Conservation (phyloP, 2,329 filamentous ascomycete species). For the Colletotrichum tabaci region DNA sequence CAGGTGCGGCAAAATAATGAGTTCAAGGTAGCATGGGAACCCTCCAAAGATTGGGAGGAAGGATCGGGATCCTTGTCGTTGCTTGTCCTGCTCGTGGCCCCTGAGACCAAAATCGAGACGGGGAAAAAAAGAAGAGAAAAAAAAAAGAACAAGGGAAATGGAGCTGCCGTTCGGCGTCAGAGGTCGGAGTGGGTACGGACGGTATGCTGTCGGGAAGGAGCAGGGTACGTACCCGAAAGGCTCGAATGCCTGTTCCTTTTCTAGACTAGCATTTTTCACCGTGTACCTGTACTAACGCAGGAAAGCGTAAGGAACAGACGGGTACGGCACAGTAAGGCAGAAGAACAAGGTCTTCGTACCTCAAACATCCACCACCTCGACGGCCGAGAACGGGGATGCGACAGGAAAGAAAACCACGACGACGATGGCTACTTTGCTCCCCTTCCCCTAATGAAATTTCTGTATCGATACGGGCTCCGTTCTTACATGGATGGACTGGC, state of each 20-base stretch:
- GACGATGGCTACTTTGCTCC: not conserved
- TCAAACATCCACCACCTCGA: too few relatives aligned
- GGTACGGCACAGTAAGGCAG: conserved; percentile 10
- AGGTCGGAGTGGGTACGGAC: conserved; percentile 8
- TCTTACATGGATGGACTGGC: conserved; percentile 1
- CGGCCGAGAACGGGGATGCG: not conserved
- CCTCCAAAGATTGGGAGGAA: conserved; percentile 30
- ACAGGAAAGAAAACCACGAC: not conserved
- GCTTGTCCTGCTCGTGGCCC: conserved; percentile 34
- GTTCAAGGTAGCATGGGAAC: conserved; percentile 8
- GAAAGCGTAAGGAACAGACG: not conserved
- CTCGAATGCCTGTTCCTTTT: not conserved
- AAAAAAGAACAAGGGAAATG: conserved; percentile 3
- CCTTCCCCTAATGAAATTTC: not conserved
- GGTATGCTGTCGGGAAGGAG: conserved; percentile 10
- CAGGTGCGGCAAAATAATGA: conserved; percentile 1
- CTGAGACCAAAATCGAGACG: conserved; percentile 11
- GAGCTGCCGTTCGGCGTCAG: conserved; percentile 23
- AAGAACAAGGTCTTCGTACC: not conserved
- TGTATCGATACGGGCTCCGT: conserved; percentile 17
- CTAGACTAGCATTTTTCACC: not conserved
- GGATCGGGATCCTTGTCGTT: conserved; percentile 41
- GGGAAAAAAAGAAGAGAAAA: conserved; percentile 14
- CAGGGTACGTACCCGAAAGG: conserved; percentile 9
- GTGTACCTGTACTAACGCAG: not conserved